Percentiles rank a stretch among this genome's conserved stretches.
phyloP scores from a whole-genome alignment of 345 rosid genomes.

The Linum lewisii region DNA sequence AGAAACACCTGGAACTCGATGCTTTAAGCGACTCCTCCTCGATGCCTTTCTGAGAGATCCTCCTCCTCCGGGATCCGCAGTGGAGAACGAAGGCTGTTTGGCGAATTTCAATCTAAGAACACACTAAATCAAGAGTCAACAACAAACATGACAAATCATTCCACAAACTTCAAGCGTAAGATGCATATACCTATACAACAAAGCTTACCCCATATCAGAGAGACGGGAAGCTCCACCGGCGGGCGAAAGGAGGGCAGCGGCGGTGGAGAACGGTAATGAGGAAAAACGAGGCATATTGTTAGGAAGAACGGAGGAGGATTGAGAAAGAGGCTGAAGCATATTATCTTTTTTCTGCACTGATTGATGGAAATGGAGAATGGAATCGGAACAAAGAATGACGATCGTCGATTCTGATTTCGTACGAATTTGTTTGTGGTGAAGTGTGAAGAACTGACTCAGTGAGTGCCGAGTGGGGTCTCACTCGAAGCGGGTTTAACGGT shows the following conservation, averaged over 20 bases:
- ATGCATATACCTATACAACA: neutral
- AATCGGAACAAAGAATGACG: no score
- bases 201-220: conserved; percentile 18
- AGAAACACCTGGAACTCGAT: conserved; percentile 25
- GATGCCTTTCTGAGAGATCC: conserved; percentile 44
- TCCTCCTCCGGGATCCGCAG: conserved; percentile 11
- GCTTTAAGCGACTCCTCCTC: conserved; percentile 27
- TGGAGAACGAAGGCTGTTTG: conserved; percentile 14
- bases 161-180: neutral
- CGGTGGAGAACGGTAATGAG: conserved; percentile 13
- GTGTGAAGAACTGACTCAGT: no score
- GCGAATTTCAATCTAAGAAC: conserved; percentile 40
- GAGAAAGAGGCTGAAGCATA: conserved; percentile 16
- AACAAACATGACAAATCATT: neutral
- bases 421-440: no score
- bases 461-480: no score
- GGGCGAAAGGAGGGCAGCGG: neutral
- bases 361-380: no score
- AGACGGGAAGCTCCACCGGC: conserved; percentile 12
- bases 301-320: conserved; percentile 11
- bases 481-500: no score
- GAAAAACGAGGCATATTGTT: conserved; percentile 4
- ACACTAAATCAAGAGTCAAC: conserved; percentile 3
- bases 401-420: no score
- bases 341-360: neutral